phyloP scores from a whole-genome alignment of 495 filamentous ascomycete genomes.

The Penicillium subrubescens region DNA sequence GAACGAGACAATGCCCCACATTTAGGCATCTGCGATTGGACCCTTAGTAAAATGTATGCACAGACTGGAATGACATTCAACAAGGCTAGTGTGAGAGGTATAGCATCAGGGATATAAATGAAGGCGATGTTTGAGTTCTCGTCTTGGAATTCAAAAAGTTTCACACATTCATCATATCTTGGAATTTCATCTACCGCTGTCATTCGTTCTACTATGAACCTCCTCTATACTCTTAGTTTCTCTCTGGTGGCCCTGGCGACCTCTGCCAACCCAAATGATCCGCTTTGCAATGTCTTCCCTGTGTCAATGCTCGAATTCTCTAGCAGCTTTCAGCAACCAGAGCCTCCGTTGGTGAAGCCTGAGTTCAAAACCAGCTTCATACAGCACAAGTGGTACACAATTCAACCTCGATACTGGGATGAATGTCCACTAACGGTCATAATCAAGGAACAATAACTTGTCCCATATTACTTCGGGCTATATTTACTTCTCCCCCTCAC shows the following conservation, averaged over 20 bases:
- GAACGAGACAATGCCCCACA: background rate
- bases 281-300: conserved; percentile 12
- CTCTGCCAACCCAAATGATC: background rate
- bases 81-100: background rate
- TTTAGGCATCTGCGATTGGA: background rate
- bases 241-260: background rate
- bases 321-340: conserved; percentile 27
- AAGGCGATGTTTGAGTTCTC: background rate
- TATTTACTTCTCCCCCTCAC: conserved; percentile 32
- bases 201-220: background rate
- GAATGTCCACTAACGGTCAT: conserved; percentile 3
- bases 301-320: conserved; percentile 25
- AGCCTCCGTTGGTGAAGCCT: conserved; percentile 29
- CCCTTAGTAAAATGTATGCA: background rate
- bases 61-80: background rate
- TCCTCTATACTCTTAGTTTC: background rate
- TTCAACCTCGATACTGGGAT: background rate
- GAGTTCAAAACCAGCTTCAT: conserved; percentile 31
- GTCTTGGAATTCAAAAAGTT: background rate
- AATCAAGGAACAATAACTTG: conserved; percentile 30
- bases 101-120: background rate
- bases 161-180: background rate
- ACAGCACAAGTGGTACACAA: conserved; percentile 33
- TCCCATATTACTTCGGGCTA: conserved; percentile 35
- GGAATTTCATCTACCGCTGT: background rate